phyloP scores from a whole-genome alignment of 2,329 filamentous ascomycete genomes.

The Orbilia oligospora region DNA sequence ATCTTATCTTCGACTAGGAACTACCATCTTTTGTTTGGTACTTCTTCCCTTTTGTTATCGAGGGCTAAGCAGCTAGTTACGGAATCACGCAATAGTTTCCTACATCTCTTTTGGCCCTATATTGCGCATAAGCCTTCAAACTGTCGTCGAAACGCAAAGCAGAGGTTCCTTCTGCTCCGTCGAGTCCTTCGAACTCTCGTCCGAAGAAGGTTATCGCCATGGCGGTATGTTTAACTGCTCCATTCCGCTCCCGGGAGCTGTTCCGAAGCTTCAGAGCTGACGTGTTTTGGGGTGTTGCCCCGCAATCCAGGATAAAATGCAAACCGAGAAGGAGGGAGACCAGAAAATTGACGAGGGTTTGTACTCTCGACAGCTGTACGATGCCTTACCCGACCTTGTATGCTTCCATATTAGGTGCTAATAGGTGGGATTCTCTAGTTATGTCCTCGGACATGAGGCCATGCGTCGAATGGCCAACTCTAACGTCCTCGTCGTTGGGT shows the following conservation, averaged over 20 bases:
- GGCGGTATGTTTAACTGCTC: conserved; percentile 40
- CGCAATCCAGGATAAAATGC: conserved; percentile 60
- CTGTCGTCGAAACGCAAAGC: conserved; percentile 61
- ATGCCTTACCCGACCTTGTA: conserved; percentile 67
- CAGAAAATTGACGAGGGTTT: conserved; percentile 77
- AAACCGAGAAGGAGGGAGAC: conserved; percentile 54
- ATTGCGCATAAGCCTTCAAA: conserved; percentile 39
- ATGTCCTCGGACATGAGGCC: conserved; percentile 81
- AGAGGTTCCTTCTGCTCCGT: conserved; percentile 56
- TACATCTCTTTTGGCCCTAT: neutral
- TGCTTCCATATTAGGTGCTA: conserved; percentile 26
- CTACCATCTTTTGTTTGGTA: neutral
- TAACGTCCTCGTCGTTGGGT: conserved; percentile 89
- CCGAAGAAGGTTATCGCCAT: conserved; percentile 60
- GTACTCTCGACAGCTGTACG: conserved; percentile 81
- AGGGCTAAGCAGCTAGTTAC: conserved; percentile 11
- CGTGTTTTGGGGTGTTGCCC: conserved; percentile 57
- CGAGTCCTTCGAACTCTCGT: conserved; percentile 57
- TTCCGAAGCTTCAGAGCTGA: conserved; percentile 48
- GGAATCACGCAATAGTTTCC: conserved; percentile 26
- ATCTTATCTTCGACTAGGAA: neutral
- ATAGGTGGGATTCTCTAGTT: conserved; percentile 66
- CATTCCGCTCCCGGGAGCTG: conserved; percentile 5
- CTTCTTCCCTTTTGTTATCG: neutral
- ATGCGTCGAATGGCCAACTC: conserved; percentile 99